phyloP scores from a whole-genome alignment of 2,329 filamentous ascomycete species.

The Sclerotinia subarctica region DNA sequence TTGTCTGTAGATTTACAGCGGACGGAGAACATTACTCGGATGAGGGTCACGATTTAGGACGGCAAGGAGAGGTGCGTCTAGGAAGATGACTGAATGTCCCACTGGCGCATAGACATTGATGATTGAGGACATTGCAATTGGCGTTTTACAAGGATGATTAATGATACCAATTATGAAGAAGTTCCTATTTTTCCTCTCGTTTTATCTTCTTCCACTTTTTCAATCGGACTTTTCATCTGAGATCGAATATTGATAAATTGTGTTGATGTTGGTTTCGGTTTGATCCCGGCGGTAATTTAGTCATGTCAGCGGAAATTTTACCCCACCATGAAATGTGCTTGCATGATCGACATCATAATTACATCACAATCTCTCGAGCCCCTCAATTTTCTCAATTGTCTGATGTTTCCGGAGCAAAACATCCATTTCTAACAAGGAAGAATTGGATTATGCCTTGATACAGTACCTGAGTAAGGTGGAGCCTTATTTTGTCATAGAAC shows the following conservation, averaged over 20 bases:
- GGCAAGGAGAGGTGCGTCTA: background rate
- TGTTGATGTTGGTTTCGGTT: slow-evolving; percentile 3
- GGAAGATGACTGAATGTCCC: background rate
- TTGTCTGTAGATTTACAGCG: background rate
- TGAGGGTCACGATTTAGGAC: slow-evolving; percentile 13
- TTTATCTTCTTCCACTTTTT: background rate
- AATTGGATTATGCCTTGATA: slow-evolving; percentile 2
- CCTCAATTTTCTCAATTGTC: slow-evolving; percentile 9
- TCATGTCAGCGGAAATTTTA: background rate
- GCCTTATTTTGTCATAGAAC: slow-evolving; percentile 15
- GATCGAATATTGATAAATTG: background rate
- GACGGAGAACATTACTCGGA: slow-evolving; percentile 5
- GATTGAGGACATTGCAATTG: slow-evolving; percentile 20
- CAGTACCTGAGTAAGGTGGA: slow-evolving; percentile 8
- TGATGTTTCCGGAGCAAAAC: slow-evolving; percentile 10
- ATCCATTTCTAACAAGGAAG: background rate
- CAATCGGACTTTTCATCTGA: background rate
- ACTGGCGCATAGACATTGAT: background rate
- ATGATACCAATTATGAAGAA: slow-evolving; percentile 35
- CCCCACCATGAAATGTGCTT: slow-evolving; percentile 7
- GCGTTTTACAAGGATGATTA: slow-evolving; percentile 32
- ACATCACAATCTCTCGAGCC: slow-evolving; percentile 6
- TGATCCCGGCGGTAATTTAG: slow-evolving; percentile 2
- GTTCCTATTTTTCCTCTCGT: background rate
- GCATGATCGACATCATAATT: slow-evolving; percentile 13